These are phyloP conservation scores for Cordyceps militaris DNA, from an alignment of 2,329 filamentous ascomycete species.

Conservation along the genomic window DNA sequence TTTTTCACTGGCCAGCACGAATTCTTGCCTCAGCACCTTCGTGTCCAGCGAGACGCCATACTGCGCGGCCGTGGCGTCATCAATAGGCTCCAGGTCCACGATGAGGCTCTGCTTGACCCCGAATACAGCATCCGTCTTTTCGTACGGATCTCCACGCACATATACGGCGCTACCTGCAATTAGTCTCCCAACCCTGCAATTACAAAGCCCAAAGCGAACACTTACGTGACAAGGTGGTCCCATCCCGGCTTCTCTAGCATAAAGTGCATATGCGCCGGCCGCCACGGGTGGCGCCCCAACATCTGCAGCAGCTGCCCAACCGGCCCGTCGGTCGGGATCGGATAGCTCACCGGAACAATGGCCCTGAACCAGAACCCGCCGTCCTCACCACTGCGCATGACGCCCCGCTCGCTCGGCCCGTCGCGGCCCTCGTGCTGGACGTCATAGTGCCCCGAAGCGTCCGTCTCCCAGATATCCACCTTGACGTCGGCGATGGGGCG, in stretches of 20 bases:
- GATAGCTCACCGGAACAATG: constrained; percentile 78
- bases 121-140: constrained; percentile 78
- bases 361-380: constrained; percentile 71
- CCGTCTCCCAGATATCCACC: constrained; percentile 75
- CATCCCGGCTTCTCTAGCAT: constrained; percentile 78
- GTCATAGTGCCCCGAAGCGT: constrained; percentile 67
- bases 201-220: constrained; percentile 19
- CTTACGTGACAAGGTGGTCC: constrained; percentile 77
- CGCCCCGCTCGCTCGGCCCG: constrained; percentile 27
- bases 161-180: constrained; percentile 57
- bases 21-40: constrained; percentile 63
- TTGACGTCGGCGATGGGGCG: constrained; percentile 54
- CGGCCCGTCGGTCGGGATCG: constrained; percentile 77
- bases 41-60: constrained; percentile 59
- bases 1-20: constrained; percentile 65
- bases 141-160: constrained; percentile 70
- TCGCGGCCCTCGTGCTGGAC: constrained; percentile 59
- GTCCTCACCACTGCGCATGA: constrained; percentile 22
- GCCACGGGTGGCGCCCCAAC: constrained; percentile 67
- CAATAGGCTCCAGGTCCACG: constrained; percentile 51
- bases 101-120: constrained; percentile 76
- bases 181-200: background rate
- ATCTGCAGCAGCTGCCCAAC: constrained; percentile 63
- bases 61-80: constrained; percentile 46
- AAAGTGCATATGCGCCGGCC: constrained; percentile 77